Evolutionary conservation across 306 rosid species (phyloP).

Genomic region (Prunus campanulata): DNA sequence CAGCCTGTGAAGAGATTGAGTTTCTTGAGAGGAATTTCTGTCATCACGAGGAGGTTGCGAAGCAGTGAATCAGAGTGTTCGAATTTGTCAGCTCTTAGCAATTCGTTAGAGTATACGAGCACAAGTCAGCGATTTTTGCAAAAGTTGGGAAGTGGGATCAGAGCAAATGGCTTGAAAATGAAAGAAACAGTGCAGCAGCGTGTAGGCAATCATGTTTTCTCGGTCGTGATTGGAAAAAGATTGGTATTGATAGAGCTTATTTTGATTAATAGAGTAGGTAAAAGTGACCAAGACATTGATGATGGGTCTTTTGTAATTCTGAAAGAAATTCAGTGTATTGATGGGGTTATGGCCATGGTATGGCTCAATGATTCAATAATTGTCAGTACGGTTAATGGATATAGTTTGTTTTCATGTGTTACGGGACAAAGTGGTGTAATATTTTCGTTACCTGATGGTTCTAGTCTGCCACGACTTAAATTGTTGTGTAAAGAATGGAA

Average conservation of each 20-base stretch:
- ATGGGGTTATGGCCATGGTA: slow-evolving; percentile 73
- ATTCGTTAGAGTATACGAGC: slow-evolving; percentile 31
- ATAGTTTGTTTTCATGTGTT: slow-evolving; percentile 73
- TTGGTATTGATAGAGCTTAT: slow-evolving; percentile 69
- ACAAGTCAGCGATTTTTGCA: slow-evolving; percentile 62
- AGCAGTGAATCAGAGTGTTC: slow-evolving; percentile 51
- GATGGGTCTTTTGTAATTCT: slow-evolving; percentile 59
- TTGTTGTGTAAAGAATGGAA: slow-evolving; percentile 74
- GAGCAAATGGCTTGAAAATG: slow-evolving; percentile 59
- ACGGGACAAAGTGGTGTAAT: slow-evolving; percentile 76
- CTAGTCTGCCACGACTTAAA: slow-evolving; percentile 64
- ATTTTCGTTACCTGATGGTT: slow-evolving; percentile 77
- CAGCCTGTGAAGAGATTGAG: slow-evolving; percentile 54
- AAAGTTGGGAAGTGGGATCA: slow-evolving; percentile 65
- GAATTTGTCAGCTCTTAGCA: slow-evolving; percentile 24
- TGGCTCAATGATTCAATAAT: slow-evolving; percentile 90
- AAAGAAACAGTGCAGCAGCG: slow-evolving; percentile 51
- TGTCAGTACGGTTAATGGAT: slow-evolving; percentile 69
- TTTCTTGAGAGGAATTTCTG: slow-evolving; percentile 57
- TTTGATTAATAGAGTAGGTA: slow-evolving; percentile 43
- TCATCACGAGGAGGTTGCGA: slow-evolving; percentile 51
- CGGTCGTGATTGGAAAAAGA: slow-evolving; percentile 58
- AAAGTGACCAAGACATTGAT: slow-evolving; percentile 44
- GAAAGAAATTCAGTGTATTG: slow-evolving; percentile 76
- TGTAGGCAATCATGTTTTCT: slow-evolving; percentile 54